phyloP scores from a whole-genome alignment of 352 stramenopile species.

The Pythium apleroticum region DNA sequence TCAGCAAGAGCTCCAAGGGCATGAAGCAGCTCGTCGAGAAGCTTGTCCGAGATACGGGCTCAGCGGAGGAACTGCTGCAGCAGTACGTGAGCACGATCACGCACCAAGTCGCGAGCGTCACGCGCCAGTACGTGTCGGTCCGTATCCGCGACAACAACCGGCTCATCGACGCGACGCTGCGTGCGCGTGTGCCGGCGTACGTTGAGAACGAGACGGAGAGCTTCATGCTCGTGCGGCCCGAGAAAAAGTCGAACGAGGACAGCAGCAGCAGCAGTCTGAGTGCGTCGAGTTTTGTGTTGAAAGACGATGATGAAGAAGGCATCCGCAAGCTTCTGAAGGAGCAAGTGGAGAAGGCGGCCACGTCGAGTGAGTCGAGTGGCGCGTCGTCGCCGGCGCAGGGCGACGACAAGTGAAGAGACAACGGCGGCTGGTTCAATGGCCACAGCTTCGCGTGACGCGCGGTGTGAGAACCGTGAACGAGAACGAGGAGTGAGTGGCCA shows the following conservation, averaged over 20 bases:
- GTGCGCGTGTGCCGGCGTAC: constrained; percentile 65
- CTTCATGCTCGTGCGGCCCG: constrained; percentile 65
- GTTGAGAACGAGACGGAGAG: constrained; percentile 65
- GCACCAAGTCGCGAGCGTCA: constrained; percentile 81
- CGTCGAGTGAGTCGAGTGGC: constrained; percentile 15
- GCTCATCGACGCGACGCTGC: constrained; percentile 70
- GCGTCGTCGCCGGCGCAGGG: constrained; percentile 10
- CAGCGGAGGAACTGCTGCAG: constrained; percentile 67
- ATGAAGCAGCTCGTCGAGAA: constrained; percentile 79
- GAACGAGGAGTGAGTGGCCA: neutral
- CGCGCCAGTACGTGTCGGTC: constrained; percentile 75
- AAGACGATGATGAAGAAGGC: constrained; percentile 23
- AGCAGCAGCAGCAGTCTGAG: constrained; percentile 7
- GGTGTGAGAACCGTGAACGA: too few species aligned
- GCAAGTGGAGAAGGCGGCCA: constrained; percentile 5
- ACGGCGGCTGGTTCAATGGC: neutral
- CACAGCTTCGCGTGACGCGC: too few species aligned
- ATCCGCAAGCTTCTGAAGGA: constrained; percentile 19
- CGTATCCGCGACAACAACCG: constrained; percentile 84
- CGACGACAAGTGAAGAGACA: neutral
- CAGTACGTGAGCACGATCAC: constrained; percentile 86
- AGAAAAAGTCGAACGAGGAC: constrained; percentile 35
- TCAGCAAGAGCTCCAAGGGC: constrained; percentile 50
- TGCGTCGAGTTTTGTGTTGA: constrained; percentile 10
- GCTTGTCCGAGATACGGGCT: constrained; percentile 69